Percentiles rank a stretch among this genome's conserved stretches.
phyloP scores from a whole-genome alignment of 257 asterid species.

The Leonotis leonurus region DNA sequence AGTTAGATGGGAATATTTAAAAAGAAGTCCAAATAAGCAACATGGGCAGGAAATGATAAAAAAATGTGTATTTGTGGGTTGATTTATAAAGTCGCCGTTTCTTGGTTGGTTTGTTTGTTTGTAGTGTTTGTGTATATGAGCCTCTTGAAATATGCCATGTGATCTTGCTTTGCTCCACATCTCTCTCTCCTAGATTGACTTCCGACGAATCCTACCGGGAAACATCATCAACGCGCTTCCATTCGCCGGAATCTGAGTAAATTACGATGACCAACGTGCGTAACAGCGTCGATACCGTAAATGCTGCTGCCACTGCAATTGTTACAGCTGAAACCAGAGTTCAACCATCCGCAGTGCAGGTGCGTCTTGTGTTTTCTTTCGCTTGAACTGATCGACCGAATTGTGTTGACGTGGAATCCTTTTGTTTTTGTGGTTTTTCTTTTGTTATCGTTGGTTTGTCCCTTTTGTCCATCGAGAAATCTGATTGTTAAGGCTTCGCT shows the following conservation, averaged over 20 bases:
- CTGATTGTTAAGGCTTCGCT: not conserved
- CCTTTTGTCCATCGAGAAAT: slow-evolving; percentile 14
- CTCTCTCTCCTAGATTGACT: slow-evolving; percentile 34
- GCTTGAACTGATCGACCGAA: not conserved
- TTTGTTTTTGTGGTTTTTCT: not conserved
- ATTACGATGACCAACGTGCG: slow-evolving; percentile 64
- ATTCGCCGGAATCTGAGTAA: slow-evolving; percentile 23
- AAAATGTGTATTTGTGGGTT: slow-evolving; percentile 24
- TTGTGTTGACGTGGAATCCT: not conserved
- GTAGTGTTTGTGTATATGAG: slow-evolving; percentile 21
- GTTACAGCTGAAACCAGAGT: slow-evolving; percentile 84
- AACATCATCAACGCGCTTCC: slow-evolving; percentile 12
- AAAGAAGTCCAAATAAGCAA: not conserved
- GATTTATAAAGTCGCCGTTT: slow-evolving; percentile 44
- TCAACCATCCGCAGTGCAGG: slow-evolving; percentile 80
- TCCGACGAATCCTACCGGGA: slow-evolving; percentile 34
- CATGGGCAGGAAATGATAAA: slow-evolving; percentile 16
- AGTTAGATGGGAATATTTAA: not conserved
- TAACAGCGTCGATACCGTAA: slow-evolving; percentile 84
- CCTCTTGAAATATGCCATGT: slow-evolving; percentile 55
- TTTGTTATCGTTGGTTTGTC: not conserved
- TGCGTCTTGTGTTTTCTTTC: slow-evolving; percentile 12
- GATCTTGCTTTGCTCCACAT: slow-evolving; percentile 41
- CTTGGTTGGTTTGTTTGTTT: slow-evolving; percentile 41
- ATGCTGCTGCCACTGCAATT: slow-evolving; percentile 94